Base-by-base conservation (phyloP, 768 basidiomycete genomes). In the Paxillus ammoniavirescens region DNA sequence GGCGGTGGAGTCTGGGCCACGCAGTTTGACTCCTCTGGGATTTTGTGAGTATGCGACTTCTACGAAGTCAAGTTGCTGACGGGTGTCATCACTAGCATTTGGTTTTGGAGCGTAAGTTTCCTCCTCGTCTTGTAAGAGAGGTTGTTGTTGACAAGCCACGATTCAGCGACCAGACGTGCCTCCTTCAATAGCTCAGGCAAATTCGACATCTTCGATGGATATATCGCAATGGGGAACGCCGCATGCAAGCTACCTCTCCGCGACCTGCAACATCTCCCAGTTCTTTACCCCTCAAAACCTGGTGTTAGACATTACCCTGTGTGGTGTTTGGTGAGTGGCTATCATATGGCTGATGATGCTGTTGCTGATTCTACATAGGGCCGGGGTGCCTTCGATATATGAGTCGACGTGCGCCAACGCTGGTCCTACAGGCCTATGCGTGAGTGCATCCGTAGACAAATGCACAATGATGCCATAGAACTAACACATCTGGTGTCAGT, bases 1-100 rank as follows among this genome's bases (percentile, higher is more conserved):
- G 82, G 83, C 15, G 84, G 84, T 5, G 84, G 84, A 5, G 82
- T 85, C 1, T 92, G 75, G 68, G 87, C 87, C 2, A 77, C 84
- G 3, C 86, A 88, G 60, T 84, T 88, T 56, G 87, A 87, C 47
- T 72, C 75, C 6, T 65, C 76, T 1, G 86, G 81, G 17, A 73
- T 82, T 37, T 79, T 66, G 75, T 77, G 57, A 65, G 77, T 63
- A 31, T 36, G n/a, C 35, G 18, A 8, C 18, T 21, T 41, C 46
- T 26, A 15, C 30, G 14, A 40, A 18, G 14, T 26, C 15, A 17
- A 14, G 5, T 44, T 18, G 5, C 46, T 63, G 44, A 62, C 21
- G 4, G 15, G 21, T 28, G 15, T 49, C 38, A 18, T 13, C 12
- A 5, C 8, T 42, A 77, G 77, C 49, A 77, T 80, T 36, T 79